A percentile compares a stretch with the other conserved stretches of the same genome.
Evolutionary conservation across 352 stramenopile genomes (phyloP).

Genomic region (Globisporangium rhizosaccharum): DNA sequence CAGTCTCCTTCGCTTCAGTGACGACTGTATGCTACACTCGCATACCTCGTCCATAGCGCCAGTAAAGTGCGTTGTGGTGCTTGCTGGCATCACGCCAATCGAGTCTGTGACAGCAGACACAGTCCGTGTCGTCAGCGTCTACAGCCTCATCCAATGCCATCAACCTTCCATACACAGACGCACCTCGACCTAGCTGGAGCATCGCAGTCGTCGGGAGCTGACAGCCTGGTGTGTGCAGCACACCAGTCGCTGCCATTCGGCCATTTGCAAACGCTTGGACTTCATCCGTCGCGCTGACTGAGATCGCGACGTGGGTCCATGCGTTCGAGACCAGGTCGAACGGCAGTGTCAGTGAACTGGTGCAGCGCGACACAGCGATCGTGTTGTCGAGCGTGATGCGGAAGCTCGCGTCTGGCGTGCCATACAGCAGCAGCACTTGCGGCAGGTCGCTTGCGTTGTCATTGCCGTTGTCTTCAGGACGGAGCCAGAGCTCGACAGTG

Average conservation of each 20-base stretch:
- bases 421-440: constrained; percentile 34
- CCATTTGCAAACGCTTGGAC: constrained; percentile 30
- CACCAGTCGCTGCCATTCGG: constrained; percentile 13
- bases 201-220: constrained; percentile 12
- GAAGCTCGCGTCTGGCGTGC: constrained; percentile 8
- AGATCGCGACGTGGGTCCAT: constrained; percentile 43
- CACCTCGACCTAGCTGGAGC: constrained; percentile 48
- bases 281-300: constrained; percentile 12
- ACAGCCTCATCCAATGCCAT: background rate
- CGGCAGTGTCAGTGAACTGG: constrained; percentile 24
- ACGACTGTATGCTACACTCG: background rate
- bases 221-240: constrained; percentile 20
- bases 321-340: constrained; percentile 14
- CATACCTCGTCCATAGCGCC: constrained; percentile 35
- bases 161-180: background rate
- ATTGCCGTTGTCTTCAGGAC: constrained; percentile 11
- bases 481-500: constrained; percentile 46
- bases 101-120: constrained; percentile 11
- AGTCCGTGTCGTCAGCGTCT: background rate
- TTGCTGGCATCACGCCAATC: constrained; percentile 12
- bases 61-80: constrained; percentile 14
- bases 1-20: background rate
- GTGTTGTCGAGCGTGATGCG: constrained; percentile 13
- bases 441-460: background rate
- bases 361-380: constrained; percentile 29